Base-by-base conservation (phyloP, 2,329 filamentous ascomycete genomes). In the Claviceps citrina region DNA sequence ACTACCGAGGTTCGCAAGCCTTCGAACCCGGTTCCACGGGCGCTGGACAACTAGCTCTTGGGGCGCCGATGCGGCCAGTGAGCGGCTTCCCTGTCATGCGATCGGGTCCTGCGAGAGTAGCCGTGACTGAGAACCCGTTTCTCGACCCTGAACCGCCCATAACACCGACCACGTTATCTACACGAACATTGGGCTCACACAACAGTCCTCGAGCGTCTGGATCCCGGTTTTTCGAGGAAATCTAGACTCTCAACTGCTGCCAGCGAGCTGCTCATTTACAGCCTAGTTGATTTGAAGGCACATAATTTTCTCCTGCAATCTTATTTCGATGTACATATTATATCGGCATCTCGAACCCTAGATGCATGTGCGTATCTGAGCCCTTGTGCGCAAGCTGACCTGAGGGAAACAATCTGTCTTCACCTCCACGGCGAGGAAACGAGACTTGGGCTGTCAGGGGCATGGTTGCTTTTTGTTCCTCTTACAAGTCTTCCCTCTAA, bases 41-140 rank as follows among this genome's bases (percentile, higher is more conserved):
- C 31, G 49, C 58, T 8, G 59, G 52, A 32, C 64, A 64, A 41
- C 56, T 76, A 26, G 66, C 73, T 7, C 60, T 76, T 8, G 73
- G 72, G 15, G 61, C 65, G 7, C 71, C 72, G 5, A 76, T 76
- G 70, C 65, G 72, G 34, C 71, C 71, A 24, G 66, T 72, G 40
- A 77, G 73, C 50, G 73, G 74, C 8, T 60, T 76, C 4, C 67
- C 71, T n/a, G 62, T 77, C 25, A 68, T 77, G 52, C 67, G 76
- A 45, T 68, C 73, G n/a, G 73, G 78, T n/a, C 78, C 78, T 13
- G 75, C 71, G 15, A 69, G 76, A 40, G 76, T 73, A 3, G 72
- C 78, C 1, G 61, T 80, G 13, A 70, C 71, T 42, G 68, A 73
- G 37, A 66, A 63, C 19, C 69, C 70, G 0, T 71, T 71, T 41